Conservation (phyloP, 2,329 filamentous ascomycete species). For the Aspergillus sp. region DNA sequence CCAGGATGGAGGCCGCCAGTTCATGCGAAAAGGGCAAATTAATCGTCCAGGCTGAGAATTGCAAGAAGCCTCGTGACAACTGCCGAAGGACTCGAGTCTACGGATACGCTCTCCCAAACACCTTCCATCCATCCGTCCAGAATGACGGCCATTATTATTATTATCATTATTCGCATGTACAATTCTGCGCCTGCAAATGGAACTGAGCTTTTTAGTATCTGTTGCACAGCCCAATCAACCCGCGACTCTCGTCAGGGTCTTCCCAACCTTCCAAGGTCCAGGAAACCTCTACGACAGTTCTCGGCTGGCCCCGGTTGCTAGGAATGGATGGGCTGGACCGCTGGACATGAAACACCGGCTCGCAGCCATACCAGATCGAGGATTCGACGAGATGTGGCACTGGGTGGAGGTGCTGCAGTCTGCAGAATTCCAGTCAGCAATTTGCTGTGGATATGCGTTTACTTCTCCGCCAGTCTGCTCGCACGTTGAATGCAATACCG, state of each 20-base stretch:
- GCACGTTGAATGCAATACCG: background rate
- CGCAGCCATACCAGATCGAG: slow-evolving; percentile 20
- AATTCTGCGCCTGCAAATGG: background rate
- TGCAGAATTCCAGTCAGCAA: slow-evolving; percentile 16
- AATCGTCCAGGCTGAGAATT: background rate
- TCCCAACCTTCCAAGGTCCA: slow-evolving; percentile 21
- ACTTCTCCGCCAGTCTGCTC: background rate
- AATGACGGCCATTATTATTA: background rate
- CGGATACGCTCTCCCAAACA: background rate
- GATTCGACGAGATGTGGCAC: background rate
- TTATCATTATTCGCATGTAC: background rate
- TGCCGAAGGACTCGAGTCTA: too few relatives aligned
- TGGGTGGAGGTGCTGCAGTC: slow-evolving; percentile 10
- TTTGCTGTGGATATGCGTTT: background rate
- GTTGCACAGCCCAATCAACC: slow-evolving; percentile 11
- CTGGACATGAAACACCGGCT: slow-evolving; percentile 19
- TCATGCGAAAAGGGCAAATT: background rate
- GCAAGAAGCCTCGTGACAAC: background rate
- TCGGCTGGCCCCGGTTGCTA: slow-evolving; percentile 21
- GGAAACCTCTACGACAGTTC: slow-evolving; percentile 28
- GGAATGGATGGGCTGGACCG: slow-evolving; percentile 11
- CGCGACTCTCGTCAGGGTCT: slow-evolving; percentile 24
- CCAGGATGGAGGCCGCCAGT: background rate
- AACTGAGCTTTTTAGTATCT: background rate
- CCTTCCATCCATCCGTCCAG: slow-evolving; percentile 1